A percentile compares a stretch with the other conserved stretches of the same genome.
phyloP scores from a whole-genome alignment of 306 rosid genomes.

The Fragaria iinumae region DNA sequence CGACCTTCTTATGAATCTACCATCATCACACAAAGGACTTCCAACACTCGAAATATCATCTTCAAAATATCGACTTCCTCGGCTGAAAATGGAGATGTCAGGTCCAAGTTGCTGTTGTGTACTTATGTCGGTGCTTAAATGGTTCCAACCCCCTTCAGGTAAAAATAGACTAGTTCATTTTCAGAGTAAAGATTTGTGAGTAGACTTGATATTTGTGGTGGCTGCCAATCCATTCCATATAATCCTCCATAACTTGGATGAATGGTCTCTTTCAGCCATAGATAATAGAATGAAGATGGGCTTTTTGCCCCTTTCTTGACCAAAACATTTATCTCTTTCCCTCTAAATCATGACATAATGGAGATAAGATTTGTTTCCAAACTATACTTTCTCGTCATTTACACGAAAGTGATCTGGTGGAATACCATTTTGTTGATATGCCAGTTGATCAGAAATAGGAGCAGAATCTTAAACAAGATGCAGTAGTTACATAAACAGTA shows the following conservation, averaged over 20 bases:
- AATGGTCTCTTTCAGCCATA: constrained; percentile 9
- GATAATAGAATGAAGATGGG: background rate
- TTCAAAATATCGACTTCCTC: background rate
- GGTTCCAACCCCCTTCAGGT: background rate
- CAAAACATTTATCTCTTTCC: background rate
- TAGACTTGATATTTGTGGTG: background rate
- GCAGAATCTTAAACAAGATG: background rate
- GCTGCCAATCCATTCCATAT: background rate
- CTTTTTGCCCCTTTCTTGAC: background rate
- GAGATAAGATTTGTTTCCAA: background rate
- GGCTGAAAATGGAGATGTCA: background rate
- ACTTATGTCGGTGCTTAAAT: background rate
- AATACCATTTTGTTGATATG: background rate
- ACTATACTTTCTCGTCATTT: background rate
- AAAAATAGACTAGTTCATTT: background rate
- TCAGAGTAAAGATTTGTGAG: background rate
- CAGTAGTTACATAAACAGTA: background rate
- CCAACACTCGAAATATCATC: too few species aligned
- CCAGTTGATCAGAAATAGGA: background rate
- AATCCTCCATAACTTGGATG: background rate
- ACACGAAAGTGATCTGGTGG: background rate
- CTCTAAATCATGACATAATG: background rate
- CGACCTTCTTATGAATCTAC: too few species aligned
- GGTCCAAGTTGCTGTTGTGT: background rate
- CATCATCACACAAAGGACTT: too few species aligned